A percentile compares a stretch with the other conserved stretches of the same genome.
Conservation (phyloP, 441 rosid species). For the Populus hybrid region DNA sequence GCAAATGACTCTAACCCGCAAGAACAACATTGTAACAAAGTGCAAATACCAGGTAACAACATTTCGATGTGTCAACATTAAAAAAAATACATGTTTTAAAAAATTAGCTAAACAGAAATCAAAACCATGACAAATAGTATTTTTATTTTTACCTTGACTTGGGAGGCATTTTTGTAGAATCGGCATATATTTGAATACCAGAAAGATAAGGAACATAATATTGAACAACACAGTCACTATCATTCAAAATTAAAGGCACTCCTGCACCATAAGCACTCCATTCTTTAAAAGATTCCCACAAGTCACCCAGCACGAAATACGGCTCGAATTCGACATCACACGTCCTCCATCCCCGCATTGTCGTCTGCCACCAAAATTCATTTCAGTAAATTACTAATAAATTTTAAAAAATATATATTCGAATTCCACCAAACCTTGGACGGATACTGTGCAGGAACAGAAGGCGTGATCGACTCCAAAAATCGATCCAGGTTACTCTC, state of each 20-base stretch:
- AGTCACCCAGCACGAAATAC: conserved; percentile 64
- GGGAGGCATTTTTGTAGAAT: conserved; percentile 29
- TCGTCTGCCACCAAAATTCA: conserved; percentile 35
- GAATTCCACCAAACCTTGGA: conserved; percentile 44
- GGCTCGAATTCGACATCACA: conserved; percentile 44
- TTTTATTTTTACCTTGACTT: conserved; percentile 41
- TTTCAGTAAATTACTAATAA: neutral
- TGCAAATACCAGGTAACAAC: neutral
- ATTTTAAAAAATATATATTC: neutral
- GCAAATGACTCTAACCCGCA: neutral
- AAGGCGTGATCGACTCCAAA: conserved; percentile 56
- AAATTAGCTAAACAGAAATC: neutral
- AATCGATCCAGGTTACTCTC: conserved; percentile 63
- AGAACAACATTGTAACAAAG: neutral
- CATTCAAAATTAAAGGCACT: conserved; percentile 60
- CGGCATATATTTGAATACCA: conserved; percentile 59
- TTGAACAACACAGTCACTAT: conserved; percentile 60
- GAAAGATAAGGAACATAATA: conserved; percentile 79
- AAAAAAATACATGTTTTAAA: neutral
- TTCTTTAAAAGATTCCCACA: conserved; percentile 81
- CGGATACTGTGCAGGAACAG: conserved; percentile 50
- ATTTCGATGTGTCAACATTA: neutral
- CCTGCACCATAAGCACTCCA: conserved; percentile 90
- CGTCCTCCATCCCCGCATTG: conserved; percentile 38
- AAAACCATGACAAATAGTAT: neutral